A percentile compares a stretch with the other conserved stretches of the same genome.
These are phyloP conservation scores for Suillus brevipes DNA, from an alignment of 768 basidiomycete genomes.

Conservation along the genomic window DNA sequence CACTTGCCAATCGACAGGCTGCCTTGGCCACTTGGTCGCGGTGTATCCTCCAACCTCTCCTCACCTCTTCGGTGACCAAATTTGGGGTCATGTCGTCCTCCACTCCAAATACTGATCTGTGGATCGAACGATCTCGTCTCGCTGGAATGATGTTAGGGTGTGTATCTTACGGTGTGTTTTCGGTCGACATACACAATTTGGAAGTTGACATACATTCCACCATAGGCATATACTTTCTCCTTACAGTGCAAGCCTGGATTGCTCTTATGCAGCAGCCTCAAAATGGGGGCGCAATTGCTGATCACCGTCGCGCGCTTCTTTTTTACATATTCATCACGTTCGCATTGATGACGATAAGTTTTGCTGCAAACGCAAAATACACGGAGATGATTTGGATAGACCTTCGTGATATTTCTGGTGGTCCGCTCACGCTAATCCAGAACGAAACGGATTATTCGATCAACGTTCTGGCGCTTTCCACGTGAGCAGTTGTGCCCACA, in stretches of 20 bases:
- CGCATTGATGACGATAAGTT: conserved; percentile 25
- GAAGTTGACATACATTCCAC: not conserved
- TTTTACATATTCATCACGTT: conserved; percentile 29
- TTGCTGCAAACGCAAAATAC: conserved; percentile 28
- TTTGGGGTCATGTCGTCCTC: conserved; percentile 19
- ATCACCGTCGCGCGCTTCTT: conserved; percentile 13
- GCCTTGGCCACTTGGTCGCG: not conserved
- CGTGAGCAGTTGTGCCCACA: conserved; percentile 14
- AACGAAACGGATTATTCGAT: conserved; percentile 19
- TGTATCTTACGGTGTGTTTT: conserved; percentile 24
- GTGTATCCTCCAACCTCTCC: not conserved
- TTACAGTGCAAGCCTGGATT: conserved; percentile 19
- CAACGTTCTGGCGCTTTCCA: conserved; percentile 21
- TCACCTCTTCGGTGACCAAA: not conserved
- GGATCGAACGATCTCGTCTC: conserved; percentile 29
- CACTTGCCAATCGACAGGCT: not conserved
- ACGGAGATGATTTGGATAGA: conserved; percentile 36
- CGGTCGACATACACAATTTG: not conserved
- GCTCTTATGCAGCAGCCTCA: conserved; percentile 12
- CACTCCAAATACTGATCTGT: conserved; percentile 20
- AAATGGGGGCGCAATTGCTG: not conserved
- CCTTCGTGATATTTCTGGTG: conserved; percentile 19
- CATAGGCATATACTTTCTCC: conserved; percentile 23
- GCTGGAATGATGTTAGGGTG: conserved; percentile 20
- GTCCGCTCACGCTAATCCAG: conserved; percentile 17